Evolutionary conservation across 148 eudicot genomes (phyloP).

Genomic region (Rhododendron kiyosumense): DNA sequence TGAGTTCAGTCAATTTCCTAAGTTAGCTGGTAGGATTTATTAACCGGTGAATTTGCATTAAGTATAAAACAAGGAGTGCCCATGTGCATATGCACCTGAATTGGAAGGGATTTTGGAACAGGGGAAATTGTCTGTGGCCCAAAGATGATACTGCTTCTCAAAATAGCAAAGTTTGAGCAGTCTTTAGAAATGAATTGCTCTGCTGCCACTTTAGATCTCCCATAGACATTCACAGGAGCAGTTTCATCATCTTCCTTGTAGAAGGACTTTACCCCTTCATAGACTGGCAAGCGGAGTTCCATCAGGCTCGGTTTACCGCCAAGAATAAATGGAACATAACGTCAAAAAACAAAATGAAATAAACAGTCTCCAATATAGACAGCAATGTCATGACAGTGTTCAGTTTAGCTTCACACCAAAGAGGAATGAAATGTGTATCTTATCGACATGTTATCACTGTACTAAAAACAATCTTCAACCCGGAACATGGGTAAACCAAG

Average conservation of each 20-base stretch:
- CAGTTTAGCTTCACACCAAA: neutral
- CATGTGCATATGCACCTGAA: conserved; percentile 51
- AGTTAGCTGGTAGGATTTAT: neutral
- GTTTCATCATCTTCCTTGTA: conserved; percentile 87
- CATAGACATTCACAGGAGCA: conserved; percentile 72
- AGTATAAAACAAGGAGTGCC: conserved; percentile 7
- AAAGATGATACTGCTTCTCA: conserved; percentile 92
- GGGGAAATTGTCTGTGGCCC: conserved; percentile 86
- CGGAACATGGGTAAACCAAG: neutral
- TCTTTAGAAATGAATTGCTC: conserved; percentile 59
- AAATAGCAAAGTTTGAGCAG: conserved; percentile 67
- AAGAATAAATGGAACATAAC: neutral
- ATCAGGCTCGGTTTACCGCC: conserved; percentile 16
- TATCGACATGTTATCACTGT: neutral
- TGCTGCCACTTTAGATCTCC: conserved; percentile 80
- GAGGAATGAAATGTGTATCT: neutral
- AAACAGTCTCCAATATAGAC: neutral
- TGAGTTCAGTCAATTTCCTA: neutral
- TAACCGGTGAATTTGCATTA: neutral
- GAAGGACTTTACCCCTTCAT: conserved; percentile 88
- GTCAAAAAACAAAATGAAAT: neutral
- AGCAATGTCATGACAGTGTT: neutral
- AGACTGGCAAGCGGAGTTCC: conserved; percentile 45
- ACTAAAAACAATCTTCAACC: neutral
- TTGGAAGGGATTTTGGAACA: conserved; percentile 81